These are phyloP conservation scores for Termitomyces sp. DNA, from an alignment of 768 basidiomycete species.

Conservation along the genomic window DNA sequence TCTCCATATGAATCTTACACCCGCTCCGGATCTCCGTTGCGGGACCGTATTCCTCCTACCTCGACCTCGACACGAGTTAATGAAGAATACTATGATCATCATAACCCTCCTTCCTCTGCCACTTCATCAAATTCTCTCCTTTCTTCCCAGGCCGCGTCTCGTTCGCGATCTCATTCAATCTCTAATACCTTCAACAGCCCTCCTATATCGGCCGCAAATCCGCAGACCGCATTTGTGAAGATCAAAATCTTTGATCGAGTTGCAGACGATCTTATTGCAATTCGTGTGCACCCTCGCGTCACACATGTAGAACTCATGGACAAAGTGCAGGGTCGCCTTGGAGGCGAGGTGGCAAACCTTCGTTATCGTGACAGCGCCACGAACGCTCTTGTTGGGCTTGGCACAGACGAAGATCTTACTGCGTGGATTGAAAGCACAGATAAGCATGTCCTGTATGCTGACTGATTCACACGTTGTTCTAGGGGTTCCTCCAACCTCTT, in stretches of 20 bases:
- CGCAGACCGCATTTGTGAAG: conserved; percentile 88
- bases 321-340: conserved; percentile 86
- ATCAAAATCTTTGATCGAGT: conserved; percentile 96
- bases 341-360: conserved; percentile 61
- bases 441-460: conserved; percentile 80
- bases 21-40: conserved; percentile 34
- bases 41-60: conserved; percentile 25
- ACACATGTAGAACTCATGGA: conserved; percentile 82
- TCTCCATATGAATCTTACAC: conserved; percentile 37
- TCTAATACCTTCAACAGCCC: conserved; percentile 59
- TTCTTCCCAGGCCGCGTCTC: conserved; percentile 50
- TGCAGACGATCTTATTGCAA: conserved; percentile 94
- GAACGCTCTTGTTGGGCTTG: conserved; percentile 59
- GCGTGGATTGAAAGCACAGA: conserved; percentile 76
- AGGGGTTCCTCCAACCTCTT: neutral
- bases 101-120: conserved; percentile 24
- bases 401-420: conserved; percentile 57
- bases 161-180: conserved; percentile 56
- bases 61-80: conserved; percentile 19
- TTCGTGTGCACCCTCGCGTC: conserved; percentile 91
- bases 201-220: conserved; percentile 71
- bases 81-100: conserved; percentile 21
- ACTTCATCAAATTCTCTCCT: conserved; percentile 45
- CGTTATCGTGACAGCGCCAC: conserved; percentile 72
- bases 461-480: conserved; percentile 30